Conservation (phyloP, 1,284 basidiomycete species). For the Heterobasidion annosum region DNA sequence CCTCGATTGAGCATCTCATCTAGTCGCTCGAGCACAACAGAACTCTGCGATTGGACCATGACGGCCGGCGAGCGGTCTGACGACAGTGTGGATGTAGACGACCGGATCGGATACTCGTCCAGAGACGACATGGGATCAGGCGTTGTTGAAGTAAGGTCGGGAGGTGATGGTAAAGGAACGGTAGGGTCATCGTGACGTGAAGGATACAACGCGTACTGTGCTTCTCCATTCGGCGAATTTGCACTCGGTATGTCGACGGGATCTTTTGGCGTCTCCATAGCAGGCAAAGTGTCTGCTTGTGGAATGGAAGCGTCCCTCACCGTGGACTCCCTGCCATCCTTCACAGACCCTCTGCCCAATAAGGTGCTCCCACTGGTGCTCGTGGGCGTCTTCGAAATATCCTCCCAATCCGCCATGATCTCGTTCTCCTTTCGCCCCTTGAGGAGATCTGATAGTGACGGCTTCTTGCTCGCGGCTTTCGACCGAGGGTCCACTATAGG, state of each 20-base stretch:
- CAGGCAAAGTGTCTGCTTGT: not conserved
- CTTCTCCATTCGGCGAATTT: conserved; percentile 11
- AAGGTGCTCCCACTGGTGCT: conserved; percentile 31
- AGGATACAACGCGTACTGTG: conserved; percentile 9
- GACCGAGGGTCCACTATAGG: conserved; percentile 19
- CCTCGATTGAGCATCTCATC: conserved; percentile 59
- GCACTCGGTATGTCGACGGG: not conserved
- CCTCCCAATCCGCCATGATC: conserved; percentile 55
- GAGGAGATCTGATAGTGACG: conserved; percentile 56
- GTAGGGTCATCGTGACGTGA: conserved; percentile 11
- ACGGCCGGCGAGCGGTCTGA: conserved; percentile 31
- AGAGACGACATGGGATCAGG: conserved; percentile 64
- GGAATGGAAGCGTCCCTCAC: not conserved
- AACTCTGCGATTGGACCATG: conserved; percentile 24
- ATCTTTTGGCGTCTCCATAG: not conserved
- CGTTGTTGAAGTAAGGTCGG: conserved; percentile 54
- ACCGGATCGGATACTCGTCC: conserved; percentile 46
- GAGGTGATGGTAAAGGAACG: conserved; percentile 42
- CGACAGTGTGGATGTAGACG: conserved; percentile 36
- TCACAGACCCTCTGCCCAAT: conserved; percentile 16
- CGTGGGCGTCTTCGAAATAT: conserved; percentile 38
- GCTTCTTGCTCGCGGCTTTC: conserved; percentile 36
- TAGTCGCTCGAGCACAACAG: conserved; percentile 51
- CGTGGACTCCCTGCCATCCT: conserved; percentile 2
- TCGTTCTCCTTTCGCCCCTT: conserved; percentile 43